Conservation (phyloP, 305 asterid genomes). For the Fraxinus nigra region DNA sequence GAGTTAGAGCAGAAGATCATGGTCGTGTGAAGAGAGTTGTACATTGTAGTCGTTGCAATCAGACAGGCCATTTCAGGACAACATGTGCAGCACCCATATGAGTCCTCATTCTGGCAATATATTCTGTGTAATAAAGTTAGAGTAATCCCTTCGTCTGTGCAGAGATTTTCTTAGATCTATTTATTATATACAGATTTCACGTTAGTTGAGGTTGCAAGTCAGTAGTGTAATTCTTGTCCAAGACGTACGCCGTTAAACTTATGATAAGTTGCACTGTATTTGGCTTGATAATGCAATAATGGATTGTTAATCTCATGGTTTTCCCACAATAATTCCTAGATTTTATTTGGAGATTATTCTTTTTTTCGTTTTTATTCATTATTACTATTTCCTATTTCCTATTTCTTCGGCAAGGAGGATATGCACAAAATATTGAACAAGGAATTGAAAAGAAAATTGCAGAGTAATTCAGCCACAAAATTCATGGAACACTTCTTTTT, state of each 20-base stretch:
- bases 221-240: constrained; percentile 10
- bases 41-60: constrained; percentile 91
- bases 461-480: neutral
- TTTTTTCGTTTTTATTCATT: neutral
- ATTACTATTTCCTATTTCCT: neutral
- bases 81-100: constrained; percentile 91
- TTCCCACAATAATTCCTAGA: neutral
- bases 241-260: neutral
- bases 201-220: constrained; percentile 26
- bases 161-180: constrained; percentile 32
- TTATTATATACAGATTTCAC: constrained; percentile 19
- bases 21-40: constrained; percentile 88
- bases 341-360: neutral
- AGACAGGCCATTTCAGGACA: constrained; percentile 81
- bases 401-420: neutral
- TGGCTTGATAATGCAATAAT: constrained; percentile 17
- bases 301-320: neutral
- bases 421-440: neutral
- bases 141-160: constrained; percentile 32
- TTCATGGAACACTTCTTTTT: neutral
- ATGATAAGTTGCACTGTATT: constrained; percentile 5
- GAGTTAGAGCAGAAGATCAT: constrained; percentile 83
- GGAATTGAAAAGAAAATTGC: neutral
- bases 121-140: constrained; percentile 23
- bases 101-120: constrained; percentile 19